Base-by-base conservation (phyloP, 768 basidiomycete species). In the Boletus reticulatus region DNA sequence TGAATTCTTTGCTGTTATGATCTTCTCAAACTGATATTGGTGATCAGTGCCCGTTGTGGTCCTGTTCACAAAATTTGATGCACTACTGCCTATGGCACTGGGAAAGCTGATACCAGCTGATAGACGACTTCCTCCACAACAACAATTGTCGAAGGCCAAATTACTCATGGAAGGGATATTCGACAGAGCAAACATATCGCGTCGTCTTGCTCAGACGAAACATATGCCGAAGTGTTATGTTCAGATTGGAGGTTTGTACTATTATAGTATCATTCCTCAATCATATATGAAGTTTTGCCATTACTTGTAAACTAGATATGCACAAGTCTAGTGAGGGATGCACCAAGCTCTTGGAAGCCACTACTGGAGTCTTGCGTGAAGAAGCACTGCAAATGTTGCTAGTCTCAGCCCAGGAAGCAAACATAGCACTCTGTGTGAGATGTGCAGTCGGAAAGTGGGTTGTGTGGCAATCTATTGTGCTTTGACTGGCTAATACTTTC, bases 11-110 rank as follows among this genome's bases (percentile, higher is more conserved):
- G 1, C 2, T 1, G 1, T 27, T 27, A 3, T 4, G 17, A 16
- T 27, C 7, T 16, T 19, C n/a, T 27, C 3, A 20, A 27, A 4
- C 32, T 57, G 14, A 24, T 17, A 1, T 16, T 2, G 22, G 31
- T 34, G 6, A 24, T n/a, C 19, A 57, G 56, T 53, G 19, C 56
- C 58, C 10, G 50, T 56, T 9, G 19, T 59, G 1, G 50, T 59
- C 9, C 6, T 57, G 19, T 57, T 59, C 47, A 59, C 55, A 1
- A 59, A 59, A 17, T 59, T 43, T 20, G 54, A 59, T 37, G 54
- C 57, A 3, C 50, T 59, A 7, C 27, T 37, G 27, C 12, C 49
- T 4, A 20, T 39, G 4, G 57, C 54, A 9, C 1, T 50, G 3
- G 34, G 34, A 20, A 56, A 32, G 17, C 11, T 58, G 13, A 1